These are phyloP conservation scores for Trichoderma sp. DNA, from an alignment of 2,329 filamentous ascomycete species.

Conservation along the genomic window DNA sequence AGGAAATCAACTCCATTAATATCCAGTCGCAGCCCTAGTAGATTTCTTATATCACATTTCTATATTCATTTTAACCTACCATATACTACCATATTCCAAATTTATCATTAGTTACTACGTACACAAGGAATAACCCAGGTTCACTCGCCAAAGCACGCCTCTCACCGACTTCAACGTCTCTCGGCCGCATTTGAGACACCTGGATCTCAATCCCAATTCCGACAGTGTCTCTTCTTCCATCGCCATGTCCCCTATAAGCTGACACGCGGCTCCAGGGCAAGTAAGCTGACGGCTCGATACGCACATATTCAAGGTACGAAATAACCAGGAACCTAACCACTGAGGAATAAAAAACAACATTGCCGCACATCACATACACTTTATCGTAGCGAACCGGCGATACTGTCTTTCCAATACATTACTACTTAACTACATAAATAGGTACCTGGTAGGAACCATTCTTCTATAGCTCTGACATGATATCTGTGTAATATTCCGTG, in stretches of 20 bases:
- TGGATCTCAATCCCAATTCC: background rate
- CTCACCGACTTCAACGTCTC: background rate
- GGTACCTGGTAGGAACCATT: no score
- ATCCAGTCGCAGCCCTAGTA: background rate
- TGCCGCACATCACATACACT: no score
- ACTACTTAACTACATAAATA: no score
- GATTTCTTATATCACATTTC: background rate
- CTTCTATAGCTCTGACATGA: background rate
- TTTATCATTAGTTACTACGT: background rate
- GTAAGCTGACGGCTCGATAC: constrained; percentile 23
- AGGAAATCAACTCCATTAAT: background rate
- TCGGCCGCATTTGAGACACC: background rate
- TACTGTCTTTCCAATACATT: no score
- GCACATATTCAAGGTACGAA: background rate
- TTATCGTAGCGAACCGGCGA: no score
- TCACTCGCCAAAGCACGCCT: background rate
- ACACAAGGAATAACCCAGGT: background rate
- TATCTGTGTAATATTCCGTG: background rate
- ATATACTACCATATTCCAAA: background rate
- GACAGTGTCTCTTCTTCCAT: background rate
- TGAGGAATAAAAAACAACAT: no score
- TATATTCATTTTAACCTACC: background rate
- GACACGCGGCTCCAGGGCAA: background rate
- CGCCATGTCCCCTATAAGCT: background rate
- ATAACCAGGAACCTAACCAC: no score